Evolutionary conservation across 331 rosid species (phyloP).

Genomic region (Cydonia oblonga): DNA sequence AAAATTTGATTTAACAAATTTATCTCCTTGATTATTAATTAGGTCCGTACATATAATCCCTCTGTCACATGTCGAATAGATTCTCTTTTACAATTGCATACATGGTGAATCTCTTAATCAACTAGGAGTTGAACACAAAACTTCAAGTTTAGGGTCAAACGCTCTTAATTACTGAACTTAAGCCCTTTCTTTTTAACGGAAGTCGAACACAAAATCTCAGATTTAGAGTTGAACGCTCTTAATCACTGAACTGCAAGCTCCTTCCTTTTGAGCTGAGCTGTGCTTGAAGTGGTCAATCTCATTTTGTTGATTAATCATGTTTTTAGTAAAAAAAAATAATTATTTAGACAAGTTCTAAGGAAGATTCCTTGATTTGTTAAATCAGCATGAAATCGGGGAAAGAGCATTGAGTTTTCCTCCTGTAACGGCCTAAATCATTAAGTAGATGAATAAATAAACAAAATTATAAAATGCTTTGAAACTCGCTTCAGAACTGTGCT

Average conservation of each 20-base stretch:
- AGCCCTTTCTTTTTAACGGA: too few relatives aligned
- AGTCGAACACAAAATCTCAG: not conserved
- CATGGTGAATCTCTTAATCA: not conserved
- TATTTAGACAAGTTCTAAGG: not conserved
- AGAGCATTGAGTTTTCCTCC: slow-evolving; percentile 8
- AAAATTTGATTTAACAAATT: not conserved
- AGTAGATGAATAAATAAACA: slow-evolving; percentile 5
- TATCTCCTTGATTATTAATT: not conserved
- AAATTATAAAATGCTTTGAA: not conserved
- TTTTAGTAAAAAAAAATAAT: not conserved
- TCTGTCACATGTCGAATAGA: not conserved
- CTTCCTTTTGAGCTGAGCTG: not conserved
- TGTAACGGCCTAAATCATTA: slow-evolving; percentile 20
- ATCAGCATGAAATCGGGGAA: slow-evolving; percentile 20
- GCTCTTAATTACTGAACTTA: too few relatives aligned
- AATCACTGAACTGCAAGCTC: not conserved
- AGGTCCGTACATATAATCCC: not conserved
- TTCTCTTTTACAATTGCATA: not conserved
- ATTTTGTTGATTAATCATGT: slow-evolving; percentile 1
- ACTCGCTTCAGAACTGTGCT: not conserved
- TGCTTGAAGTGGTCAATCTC: not conserved
- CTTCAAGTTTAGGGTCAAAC: not conserved
- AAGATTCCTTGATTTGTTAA: slow-evolving; percentile 5
- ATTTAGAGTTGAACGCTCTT: not conserved
- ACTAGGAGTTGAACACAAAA: not conserved